Evolutionary conservation across 192 early-diverging fungal genomes (phyloP), one percentile per base, ranked within the genome.

Genomic region (Mortierella claussenii): DNA sequence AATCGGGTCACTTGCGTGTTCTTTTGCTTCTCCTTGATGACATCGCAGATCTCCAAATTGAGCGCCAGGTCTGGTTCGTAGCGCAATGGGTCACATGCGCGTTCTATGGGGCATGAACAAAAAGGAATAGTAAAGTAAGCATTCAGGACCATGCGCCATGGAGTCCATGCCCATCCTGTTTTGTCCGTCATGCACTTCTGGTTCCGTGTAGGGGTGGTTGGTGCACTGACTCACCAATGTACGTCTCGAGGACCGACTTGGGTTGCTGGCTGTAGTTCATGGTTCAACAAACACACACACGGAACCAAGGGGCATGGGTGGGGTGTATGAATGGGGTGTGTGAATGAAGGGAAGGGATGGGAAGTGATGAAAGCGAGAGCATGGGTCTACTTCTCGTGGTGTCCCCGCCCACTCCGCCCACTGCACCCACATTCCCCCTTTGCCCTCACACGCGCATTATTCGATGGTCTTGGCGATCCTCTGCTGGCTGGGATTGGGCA

Each of bases 21-120:
- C 57, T 91, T 90, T 58, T 91, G 88, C 71, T 98, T 98, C 51
- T 89, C 86, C 78, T 96, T 97, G 62, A 98, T 92, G 59, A 97
- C 83, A 79, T 98, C 97, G 79, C 93, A 95, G 55, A 98, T 95
- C 81, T 98, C 97, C 36, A 98, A 88, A 81, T 97, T 95, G 47
- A 98, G 84, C 24, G 89, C 85, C 59, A 96, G 65, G 79, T 98
- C 94, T 0, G 97, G 91, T 56, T 93, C 89, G 56, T 69, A 78
- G 10, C 86, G 86, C 23, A 87, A 84, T 10, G 90, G 85, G 58
- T 88, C 85, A 65, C 95, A 95, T 1, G 94, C 96, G 27, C 88
- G 87, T 75, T 94, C 96, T 88, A 87, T 49, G 10, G 31, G 21
- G 30, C 21, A 51, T 7, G 23, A 18, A 23, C 24, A 27, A 43